Evolutionary conservation across 2,329 filamentous ascomycete species (phyloP), one percentile per base, ranked within the genome.

Genomic region (Daldinia sp.): DNA sequence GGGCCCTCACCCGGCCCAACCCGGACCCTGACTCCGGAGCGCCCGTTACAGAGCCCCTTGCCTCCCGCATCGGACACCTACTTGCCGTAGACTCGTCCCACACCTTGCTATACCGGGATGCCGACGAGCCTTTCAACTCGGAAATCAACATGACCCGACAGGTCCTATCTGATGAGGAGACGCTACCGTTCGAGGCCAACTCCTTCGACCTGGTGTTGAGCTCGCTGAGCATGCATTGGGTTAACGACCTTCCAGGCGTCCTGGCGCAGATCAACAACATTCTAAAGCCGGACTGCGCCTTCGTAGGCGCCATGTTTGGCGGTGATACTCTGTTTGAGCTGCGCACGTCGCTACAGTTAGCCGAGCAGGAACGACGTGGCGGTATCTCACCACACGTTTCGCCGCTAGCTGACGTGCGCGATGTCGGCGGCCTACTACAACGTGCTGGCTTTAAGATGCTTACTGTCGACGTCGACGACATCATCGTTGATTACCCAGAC

Each of bases 391-490:
- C 94, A 1, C 94, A 95, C 76, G 91, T 97, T 26, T 97, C 93
- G 3, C 96, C 96, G 2, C 81, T 99, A 20, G 96, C 95, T 0
- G 94, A 99, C 79, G 93, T 98, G 9, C 87, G 92, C 18, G 97
- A 99, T 77, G 88, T 98, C 0, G 96, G 96, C 1, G 94, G 94
- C 1, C 82, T 99, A 60, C 82, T 99, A 69, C 92, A 93, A 73
- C 90, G 91, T 70, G 93, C 95, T 0, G 94, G 94, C 18, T 99
- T 98, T 84, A 97, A 94, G 80, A 92, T 99, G 84, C 85, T 98
- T 74, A 99, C 97, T 0, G 94, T 99, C 0, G 96, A 99, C 76
- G 91, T 99, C 13, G 97, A 99, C 80, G 96, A 99, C 80, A 97
- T 99, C 57, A 89, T 98, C 30, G 93, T 99, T 33, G 94, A 97